These are phyloP conservation scores for Aegilops sharonensis DNA, from an alignment of 176 grass and related monocot genomes.

Conservation along the genomic window DNA sequence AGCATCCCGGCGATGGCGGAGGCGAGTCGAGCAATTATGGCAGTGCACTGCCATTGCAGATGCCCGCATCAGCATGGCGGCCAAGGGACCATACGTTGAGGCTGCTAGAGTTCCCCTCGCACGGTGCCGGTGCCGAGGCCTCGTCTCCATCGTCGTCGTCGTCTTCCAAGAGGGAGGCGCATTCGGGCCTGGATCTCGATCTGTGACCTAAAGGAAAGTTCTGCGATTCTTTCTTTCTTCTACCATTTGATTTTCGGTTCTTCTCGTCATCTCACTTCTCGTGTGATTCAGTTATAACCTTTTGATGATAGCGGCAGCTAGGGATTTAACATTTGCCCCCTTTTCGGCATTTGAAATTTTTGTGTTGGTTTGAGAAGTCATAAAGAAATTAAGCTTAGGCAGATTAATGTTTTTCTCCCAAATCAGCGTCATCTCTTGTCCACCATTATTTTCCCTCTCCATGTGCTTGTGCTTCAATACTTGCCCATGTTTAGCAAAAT, in stretches of 20 bases:
- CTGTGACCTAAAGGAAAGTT: slow-evolving; percentile 81
- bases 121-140: slow-evolving; percentile 13
- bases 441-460: slow-evolving; percentile 35
- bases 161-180: slow-evolving; percentile 61
- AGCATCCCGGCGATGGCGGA: slow-evolving; percentile 32
- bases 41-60: slow-evolving; percentile 40
- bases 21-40: slow-evolving; percentile 33
- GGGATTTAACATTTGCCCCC: slow-evolving; percentile 45
- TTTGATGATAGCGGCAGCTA: slow-evolving; percentile 45
- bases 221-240: slow-evolving; percentile 53
- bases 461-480: slow-evolving; percentile 18
- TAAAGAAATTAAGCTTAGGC: slow-evolving; percentile 44
- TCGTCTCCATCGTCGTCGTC: slow-evolving; percentile 62
- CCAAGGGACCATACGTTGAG: slow-evolving; percentile 40
- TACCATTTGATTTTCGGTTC: slow-evolving; percentile 33
- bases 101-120: slow-evolving; percentile 46
- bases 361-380: slow-evolving; percentile 54
- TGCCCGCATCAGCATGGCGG: slow-evolving; percentile 46
- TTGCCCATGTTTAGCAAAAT: slow-evolving; percentile 23
- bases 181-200: slow-evolving; percentile 89
- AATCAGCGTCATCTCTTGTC: slow-evolving; percentile 27
- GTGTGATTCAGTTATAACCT: slow-evolving; percentile 45
- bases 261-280: slow-evolving; percentile 5
- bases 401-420: slow-evolving; percentile 31
- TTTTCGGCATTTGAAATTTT: slow-evolving; percentile 34